phyloP scores from a whole-genome alignment of 345 rosid genomes.

The Acer negundo region DNA sequence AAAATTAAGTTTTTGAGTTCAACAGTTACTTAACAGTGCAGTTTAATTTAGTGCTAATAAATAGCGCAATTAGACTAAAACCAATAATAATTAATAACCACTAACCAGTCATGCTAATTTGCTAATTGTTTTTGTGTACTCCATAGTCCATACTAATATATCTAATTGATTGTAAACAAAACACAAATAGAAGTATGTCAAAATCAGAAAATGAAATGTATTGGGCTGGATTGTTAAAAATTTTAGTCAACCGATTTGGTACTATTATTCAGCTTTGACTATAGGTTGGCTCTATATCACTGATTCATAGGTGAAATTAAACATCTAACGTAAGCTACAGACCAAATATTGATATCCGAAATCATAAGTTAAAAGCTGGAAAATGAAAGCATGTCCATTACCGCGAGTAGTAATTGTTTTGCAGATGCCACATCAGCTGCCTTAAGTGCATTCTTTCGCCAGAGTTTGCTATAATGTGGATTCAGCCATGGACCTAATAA shows the following conservation, averaged over 20 bases:
- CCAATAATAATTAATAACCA: not conserved
- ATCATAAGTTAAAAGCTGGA: constrained; percentile 3
- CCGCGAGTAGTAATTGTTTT: constrained; percentile 61
- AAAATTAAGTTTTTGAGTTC: not conserved
- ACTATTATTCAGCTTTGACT: not conserved
- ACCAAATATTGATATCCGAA: not conserved
- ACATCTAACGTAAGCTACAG: not conserved
- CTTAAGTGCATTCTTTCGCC: constrained; percentile 62
- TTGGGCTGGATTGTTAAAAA: not conserved
- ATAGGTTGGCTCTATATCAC: not conserved
- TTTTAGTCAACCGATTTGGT: not conserved
- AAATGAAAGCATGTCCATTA: constrained; percentile 36
- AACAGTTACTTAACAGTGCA: not conserved
- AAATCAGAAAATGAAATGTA: not conserved
- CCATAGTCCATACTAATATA: not conserved
- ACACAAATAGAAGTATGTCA: not conserved
- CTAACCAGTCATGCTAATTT: not conserved
- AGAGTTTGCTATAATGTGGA: constrained; percentile 58
- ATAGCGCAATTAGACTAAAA: not conserved
- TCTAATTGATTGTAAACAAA: not conserved
- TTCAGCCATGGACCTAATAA: constrained; percentile 88
- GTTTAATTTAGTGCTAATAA: not conserved
- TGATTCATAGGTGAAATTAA: not conserved
- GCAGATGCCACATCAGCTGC: constrained; percentile 55
- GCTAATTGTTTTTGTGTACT: not conserved